phyloP scores from a whole-genome alignment of 345 rosid genomes.

The Arabis alpina region DNA sequence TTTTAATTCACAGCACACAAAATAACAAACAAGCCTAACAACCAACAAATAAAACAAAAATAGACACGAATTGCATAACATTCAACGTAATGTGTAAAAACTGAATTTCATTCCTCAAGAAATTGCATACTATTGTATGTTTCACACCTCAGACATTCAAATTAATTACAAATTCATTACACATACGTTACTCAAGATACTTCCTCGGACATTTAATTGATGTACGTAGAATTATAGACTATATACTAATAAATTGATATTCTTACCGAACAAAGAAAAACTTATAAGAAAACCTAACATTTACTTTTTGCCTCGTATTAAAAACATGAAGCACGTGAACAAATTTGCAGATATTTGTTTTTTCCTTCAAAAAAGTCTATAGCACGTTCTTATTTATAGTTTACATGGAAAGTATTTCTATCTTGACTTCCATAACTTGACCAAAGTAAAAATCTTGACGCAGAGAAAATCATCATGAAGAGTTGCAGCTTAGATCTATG shows the following conservation, averaged over 20 bases:
- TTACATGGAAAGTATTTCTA: constrained; percentile 14
- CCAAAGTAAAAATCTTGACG: constrained; percentile 21
- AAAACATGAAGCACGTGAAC: constrained; percentile 47
- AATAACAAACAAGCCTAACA: too few relatives aligned
- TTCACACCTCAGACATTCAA: background rate
- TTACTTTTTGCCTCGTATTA: background rate
- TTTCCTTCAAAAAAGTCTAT: background rate
- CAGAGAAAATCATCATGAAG: constrained; percentile 30
- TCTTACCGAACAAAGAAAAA: background rate
- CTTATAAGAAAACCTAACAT: background rate
- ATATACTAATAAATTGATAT: too few relatives aligned
- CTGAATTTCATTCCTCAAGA: background rate
- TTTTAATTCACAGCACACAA: too few relatives aligned
- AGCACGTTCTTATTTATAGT: constrained; percentile 32
- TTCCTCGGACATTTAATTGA: constrained; percentile 8
- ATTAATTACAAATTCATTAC: background rate
- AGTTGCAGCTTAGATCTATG: constrained; percentile 37
- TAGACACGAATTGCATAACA: too few relatives aligned
- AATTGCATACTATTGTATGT: background rate
- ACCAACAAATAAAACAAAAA: too few relatives aligned
- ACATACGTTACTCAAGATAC: constrained; percentile 13
- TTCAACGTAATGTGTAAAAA: too few relatives aligned
- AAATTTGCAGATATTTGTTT: constrained; percentile 41
- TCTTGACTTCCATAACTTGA: constrained; percentile 28
- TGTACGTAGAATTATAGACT: background rate